Conservation (phyloP, 139 green algal genomes). For the Tetraselmis striata region DNA sequence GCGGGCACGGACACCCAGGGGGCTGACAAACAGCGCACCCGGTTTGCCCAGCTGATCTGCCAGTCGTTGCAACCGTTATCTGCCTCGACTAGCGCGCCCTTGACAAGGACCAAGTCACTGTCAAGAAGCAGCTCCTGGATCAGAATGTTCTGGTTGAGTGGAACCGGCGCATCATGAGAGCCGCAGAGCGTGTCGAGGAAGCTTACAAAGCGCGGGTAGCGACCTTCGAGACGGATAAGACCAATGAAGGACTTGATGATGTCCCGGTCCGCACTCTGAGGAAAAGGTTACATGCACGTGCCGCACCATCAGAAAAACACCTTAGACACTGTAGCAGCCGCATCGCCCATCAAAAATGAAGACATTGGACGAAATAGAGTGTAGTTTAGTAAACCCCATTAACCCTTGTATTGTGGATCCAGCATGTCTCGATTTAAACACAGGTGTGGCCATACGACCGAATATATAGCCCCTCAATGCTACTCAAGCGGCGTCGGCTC, state of each 20-base stretch:
- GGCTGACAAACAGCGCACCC: too few species aligned
- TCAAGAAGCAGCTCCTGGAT: conserved; percentile 8
- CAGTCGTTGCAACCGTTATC: background rate
- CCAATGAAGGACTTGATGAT: conserved; percentile 14
- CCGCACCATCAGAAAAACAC: background rate
- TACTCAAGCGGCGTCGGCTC: conserved; percentile 2
- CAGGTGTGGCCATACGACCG: too few species aligned
- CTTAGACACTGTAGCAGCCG: too few species aligned
- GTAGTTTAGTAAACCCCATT: too few species aligned
- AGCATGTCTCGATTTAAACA: too few species aligned
- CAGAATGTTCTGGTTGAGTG: conserved; percentile 32
- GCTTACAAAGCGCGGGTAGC: conserved; percentile 23
- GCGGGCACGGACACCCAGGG: too few species aligned
- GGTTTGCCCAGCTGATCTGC: background rate
- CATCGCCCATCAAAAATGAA: too few species aligned
- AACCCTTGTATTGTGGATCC: too few species aligned
- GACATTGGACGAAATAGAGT: background rate
- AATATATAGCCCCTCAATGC: background rate
- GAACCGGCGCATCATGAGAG: conserved; percentile 18
- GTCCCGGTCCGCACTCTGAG: background rate
- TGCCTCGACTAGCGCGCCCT: background rate
- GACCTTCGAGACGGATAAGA: conserved; percentile 17
- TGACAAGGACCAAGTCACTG: background rate
- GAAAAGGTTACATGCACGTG: background rate
- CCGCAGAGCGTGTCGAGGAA: conserved; percentile 29